These are phyloP conservation scores for Sporothrix phasma DNA, from an alignment of 2,329 filamentous ascomycete species.

Conservation along the genomic window DNA sequence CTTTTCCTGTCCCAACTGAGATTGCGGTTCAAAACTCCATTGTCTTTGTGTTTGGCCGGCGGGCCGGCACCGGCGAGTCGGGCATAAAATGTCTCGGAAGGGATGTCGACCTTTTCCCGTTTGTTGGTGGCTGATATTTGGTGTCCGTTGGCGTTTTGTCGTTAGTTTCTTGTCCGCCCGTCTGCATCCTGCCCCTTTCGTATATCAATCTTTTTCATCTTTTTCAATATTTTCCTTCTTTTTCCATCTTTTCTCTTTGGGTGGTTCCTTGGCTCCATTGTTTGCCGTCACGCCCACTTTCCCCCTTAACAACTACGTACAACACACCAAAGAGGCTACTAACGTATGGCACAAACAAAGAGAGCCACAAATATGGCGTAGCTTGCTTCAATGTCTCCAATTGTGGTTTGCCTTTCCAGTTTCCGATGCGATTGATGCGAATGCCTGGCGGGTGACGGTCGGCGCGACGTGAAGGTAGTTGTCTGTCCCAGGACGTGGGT, in stretches of 20 bases:
- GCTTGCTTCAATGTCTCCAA: neutral
- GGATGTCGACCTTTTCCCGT: neutral
- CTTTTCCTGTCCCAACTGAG: neutral
- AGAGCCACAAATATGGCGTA: neutral
- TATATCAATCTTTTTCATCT: neutral
- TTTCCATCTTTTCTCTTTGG: neutral
- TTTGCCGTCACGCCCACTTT: neutral
- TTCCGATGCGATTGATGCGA: neutral
- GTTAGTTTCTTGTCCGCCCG: neutral
- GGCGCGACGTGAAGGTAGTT: neutral
- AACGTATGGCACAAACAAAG: no score
- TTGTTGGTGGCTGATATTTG: neutral
- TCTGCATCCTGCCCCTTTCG: neutral
- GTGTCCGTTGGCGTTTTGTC: neutral
- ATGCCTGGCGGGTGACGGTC: neutral
- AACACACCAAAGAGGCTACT: neutral
- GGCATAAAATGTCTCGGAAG: conserved; percentile 8
- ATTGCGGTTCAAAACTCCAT: neutral
- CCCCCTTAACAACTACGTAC: neutral
- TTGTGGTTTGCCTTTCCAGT: neutral
- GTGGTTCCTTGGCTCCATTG: neutral
- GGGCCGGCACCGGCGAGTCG: neutral
- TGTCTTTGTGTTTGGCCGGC: neutral
- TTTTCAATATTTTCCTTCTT: no score
- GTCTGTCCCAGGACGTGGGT: neutral